Evolutionary conservation across 202 grass and related monocot species (phyloP).

Genomic region (Zoysia matrella): DNA sequence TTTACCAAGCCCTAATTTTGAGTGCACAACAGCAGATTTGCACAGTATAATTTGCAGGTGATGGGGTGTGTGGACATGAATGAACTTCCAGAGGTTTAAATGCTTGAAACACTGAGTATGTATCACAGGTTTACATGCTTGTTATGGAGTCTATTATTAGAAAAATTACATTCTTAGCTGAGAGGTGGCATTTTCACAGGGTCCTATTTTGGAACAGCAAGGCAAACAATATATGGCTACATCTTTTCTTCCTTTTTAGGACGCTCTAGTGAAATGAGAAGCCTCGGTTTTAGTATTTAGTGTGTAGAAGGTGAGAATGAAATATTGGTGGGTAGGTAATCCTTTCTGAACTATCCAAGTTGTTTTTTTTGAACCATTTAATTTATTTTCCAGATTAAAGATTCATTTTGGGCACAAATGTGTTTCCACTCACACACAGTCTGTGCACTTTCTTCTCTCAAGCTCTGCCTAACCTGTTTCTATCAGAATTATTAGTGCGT

Average conservation of each 20-base stretch:
- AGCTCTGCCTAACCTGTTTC: conserved; percentile 34
- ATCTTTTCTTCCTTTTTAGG: conserved; percentile 17
- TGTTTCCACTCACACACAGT: not conserved
- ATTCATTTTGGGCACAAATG: conserved; percentile 32
- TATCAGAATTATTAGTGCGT: conserved; percentile 33
- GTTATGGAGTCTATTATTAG: conserved; percentile 39
- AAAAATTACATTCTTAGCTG: conserved; percentile 35
- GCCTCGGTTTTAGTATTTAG: not conserved
- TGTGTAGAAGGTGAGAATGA: not conserved
- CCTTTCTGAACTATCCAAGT: not conserved
- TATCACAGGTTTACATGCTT: conserved; percentile 47
- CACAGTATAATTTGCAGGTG: conserved; percentile 46
- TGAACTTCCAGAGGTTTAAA: conserved; percentile 47
- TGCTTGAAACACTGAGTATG: conserved; percentile 39
- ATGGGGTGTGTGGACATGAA: conserved; percentile 39
- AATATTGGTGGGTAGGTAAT: not conserved
- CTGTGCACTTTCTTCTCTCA: conserved; percentile 33
- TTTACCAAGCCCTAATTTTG: conserved; percentile 33
- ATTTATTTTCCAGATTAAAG: conserved; percentile 35
- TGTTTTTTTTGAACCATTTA: conserved; percentile 21
- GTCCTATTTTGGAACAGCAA: conserved; percentile 32
- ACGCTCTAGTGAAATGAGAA: not conserved
- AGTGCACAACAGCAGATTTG: conserved; percentile 29
- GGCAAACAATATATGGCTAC: not conserved
- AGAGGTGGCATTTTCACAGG: conserved; percentile 4